A percentile compares a stretch with the other conserved stretches of the same genome.
These are phyloP conservation scores for Rhytidhysteron rufulum DNA, from an alignment of 2,329 filamentous ascomycete species.

Conservation along the genomic window DNA sequence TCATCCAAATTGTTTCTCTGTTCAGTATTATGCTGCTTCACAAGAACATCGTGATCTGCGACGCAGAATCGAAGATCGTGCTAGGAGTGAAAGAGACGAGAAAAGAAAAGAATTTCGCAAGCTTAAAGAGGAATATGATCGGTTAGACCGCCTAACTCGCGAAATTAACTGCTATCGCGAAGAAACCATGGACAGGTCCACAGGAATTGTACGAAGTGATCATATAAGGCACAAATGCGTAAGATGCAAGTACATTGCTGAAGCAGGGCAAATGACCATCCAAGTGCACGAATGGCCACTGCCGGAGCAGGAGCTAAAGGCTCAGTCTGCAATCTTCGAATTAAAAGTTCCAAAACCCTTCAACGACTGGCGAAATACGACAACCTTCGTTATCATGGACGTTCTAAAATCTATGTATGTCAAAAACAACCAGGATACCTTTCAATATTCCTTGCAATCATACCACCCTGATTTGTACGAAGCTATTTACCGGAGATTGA, in stretches of 20 bases:
- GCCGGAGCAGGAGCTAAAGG: slow-evolving; percentile 24
- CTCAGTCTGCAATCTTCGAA: slow-evolving; percentile 48
- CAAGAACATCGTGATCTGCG: slow-evolving; percentile 34
- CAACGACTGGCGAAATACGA: slow-evolving; percentile 5
- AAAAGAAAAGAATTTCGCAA: slow-evolving; percentile 19
- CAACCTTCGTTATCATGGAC: no score
- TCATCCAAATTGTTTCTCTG: slow-evolving; percentile 40
- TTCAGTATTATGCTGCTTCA: slow-evolving; percentile 48
- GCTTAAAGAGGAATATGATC: slow-evolving; percentile 10
- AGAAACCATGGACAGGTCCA: no score
- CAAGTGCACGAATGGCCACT: slow-evolving; percentile 53
- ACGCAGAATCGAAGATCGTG: slow-evolving; percentile 37
- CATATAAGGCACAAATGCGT: not conserved
- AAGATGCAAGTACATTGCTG: slow-evolving; percentile 24
- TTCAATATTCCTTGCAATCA: no score
- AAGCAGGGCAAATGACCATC: slow-evolving; percentile 40
- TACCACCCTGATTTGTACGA: no score
- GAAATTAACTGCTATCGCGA: no score
- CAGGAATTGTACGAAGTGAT: no score
- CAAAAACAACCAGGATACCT: no score
- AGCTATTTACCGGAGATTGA: no score
- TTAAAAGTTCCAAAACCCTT: slow-evolving; percentile 4
- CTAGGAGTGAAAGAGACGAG: slow-evolving; percentile 16
- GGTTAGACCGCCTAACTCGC: slow-evolving; percentile 14
- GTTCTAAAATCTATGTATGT: no score